Conservation (phyloP, 495 filamentous ascomycete genomes). For the Penicillium pancosmium region DNA sequence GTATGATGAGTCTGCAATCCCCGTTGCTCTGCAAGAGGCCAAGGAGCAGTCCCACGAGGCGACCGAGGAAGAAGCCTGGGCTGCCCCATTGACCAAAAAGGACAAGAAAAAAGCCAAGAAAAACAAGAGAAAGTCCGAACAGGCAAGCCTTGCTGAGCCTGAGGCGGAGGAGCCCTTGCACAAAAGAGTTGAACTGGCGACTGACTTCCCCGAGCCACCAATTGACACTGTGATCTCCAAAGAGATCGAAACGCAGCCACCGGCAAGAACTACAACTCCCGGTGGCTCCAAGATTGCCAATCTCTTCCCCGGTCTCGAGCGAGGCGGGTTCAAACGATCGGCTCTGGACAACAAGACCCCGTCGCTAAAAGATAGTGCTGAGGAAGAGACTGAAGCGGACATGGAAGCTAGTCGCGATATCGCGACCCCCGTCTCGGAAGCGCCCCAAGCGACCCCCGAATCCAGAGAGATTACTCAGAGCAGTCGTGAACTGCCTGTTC, state of each 20-base stretch:
- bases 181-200: conserved; percentile 17
- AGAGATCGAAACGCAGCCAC: conserved; percentile 25
- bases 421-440: conserved; percentile 54
- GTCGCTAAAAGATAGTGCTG: conserved; percentile 49
- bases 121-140: conserved; percentile 30
- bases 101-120: conserved; percentile 38
- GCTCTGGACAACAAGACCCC: conserved; percentile 21
- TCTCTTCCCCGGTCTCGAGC: conserved; percentile 44
- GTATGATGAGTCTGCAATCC: conserved; percentile 36
- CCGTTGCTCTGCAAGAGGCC: conserved; percentile 28
- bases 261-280: conserved; percentile 24
- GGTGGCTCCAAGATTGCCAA: conserved; percentile 39
- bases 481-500: conserved; percentile 13
- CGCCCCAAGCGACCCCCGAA: conserved; percentile 38
- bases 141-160: conserved; percentile 12
- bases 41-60: conserved; percentile 8
- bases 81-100: conserved; percentile 28
- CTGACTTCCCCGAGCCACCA: conserved; percentile 11
- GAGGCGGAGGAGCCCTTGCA: conserved; percentile 12
- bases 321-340: conserved; percentile 38
- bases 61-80: conserved; percentile 16
- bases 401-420: conserved; percentile 50
- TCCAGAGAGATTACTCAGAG: conserved; percentile 17
- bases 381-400: conserved; percentile 50
- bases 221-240: conserved; percentile 13